phyloP scores from a whole-genome alignment of 495 filamentous ascomycete species.

The Penicillium dipodomyicola region DNA sequence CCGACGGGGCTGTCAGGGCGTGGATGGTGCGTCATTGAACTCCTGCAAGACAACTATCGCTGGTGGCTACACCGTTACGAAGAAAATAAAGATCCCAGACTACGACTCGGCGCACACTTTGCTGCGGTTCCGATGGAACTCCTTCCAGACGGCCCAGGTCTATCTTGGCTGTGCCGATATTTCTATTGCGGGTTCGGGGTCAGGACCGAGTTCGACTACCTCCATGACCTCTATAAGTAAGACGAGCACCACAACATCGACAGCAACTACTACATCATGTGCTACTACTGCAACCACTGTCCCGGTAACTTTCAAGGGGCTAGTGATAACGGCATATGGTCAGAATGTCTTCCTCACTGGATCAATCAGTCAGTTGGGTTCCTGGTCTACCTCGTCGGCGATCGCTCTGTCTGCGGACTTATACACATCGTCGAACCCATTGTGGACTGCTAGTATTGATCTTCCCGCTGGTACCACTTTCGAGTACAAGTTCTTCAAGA shows the following conservation, averaged over 20 bases:
- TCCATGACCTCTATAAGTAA: not conserved
- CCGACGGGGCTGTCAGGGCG: constrained; percentile 44
- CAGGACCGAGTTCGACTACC: not conserved
- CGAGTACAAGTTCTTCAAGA: constrained; percentile 65
- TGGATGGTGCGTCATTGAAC: constrained; percentile 45
- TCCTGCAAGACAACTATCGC: constrained; percentile 53
- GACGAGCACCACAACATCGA: not conserved
- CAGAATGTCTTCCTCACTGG: constrained; percentile 50
- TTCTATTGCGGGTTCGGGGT: constrained; percentile 31
- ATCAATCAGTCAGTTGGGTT: constrained; percentile 49
- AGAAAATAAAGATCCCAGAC: constrained; percentile 52
- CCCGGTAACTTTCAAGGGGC: constrained; percentile 7
- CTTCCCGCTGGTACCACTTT: constrained; percentile 51
- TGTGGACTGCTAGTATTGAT: constrained; percentile 52
- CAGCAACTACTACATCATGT: not conserved
- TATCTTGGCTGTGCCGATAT: constrained; percentile 58
- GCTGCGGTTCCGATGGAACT: constrained; percentile 56
- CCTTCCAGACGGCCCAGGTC: constrained; percentile 54
- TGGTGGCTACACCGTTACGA: constrained; percentile 54
- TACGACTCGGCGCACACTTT: constrained; percentile 49
- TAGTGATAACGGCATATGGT: constrained; percentile 8
- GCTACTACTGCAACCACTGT: constrained; percentile 6
- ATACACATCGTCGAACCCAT: constrained; percentile 52
- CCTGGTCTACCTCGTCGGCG: constrained; percentile 49
- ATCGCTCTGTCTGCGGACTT: constrained; percentile 47